These are phyloP conservation scores for Rutstroemia sp. DNA, from an alignment of 2,329 filamentous ascomycete genomes.

Conservation along the genomic window DNA sequence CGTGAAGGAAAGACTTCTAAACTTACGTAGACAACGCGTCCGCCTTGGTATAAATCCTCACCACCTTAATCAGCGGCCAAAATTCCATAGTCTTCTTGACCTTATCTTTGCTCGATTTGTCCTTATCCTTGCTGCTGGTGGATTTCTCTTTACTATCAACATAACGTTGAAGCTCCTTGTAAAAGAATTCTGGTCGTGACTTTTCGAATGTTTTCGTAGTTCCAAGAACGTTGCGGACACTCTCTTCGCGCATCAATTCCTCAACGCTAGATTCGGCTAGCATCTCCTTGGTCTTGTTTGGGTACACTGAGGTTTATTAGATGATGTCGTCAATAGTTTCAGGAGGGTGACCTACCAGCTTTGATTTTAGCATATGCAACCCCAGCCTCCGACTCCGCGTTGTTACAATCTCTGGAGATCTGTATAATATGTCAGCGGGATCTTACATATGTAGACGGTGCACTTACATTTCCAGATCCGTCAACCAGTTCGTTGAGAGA, in stretches of 20 bases:
- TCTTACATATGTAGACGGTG: neutral
- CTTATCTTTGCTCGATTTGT: slow-evolving; percentile 30
- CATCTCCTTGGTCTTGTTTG: slow-evolving; percentile 31
- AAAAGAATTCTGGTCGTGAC: slow-evolving; percentile 14
- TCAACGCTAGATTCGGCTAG: slow-evolving; percentile 27
- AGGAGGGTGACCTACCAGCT: slow-evolving; percentile 25
- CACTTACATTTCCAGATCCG: slow-evolving; percentile 22
- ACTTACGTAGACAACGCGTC: slow-evolving; percentile 33
- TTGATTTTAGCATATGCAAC: slow-evolving; percentile 44
- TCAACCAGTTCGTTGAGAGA: slow-evolving; percentile 15
- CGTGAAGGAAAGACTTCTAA: neutral
- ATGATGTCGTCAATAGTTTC: slow-evolving; percentile 31
- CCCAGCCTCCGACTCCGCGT: slow-evolving; percentile 29
- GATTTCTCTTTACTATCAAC: slow-evolving; percentile 24
- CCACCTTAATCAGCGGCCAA: slow-evolving; percentile 34
- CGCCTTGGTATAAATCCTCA: slow-evolving; percentile 38
- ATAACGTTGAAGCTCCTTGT: slow-evolving; percentile 17
- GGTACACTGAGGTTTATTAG: slow-evolving; percentile 31
- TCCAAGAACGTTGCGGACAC: slow-evolving; percentile 15
- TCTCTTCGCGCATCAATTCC: slow-evolving; percentile 20
- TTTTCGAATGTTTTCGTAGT: slow-evolving; percentile 16
- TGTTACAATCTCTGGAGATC: slow-evolving; percentile 18
- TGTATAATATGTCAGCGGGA: slow-evolving; percentile 24
- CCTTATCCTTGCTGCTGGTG: slow-evolving; percentile 27
- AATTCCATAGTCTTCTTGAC: slow-evolving; percentile 29